Evolutionary conservation across 192 early-diverging fungal species (phyloP).

Genomic region (Gigaspora rosea): DNA sequence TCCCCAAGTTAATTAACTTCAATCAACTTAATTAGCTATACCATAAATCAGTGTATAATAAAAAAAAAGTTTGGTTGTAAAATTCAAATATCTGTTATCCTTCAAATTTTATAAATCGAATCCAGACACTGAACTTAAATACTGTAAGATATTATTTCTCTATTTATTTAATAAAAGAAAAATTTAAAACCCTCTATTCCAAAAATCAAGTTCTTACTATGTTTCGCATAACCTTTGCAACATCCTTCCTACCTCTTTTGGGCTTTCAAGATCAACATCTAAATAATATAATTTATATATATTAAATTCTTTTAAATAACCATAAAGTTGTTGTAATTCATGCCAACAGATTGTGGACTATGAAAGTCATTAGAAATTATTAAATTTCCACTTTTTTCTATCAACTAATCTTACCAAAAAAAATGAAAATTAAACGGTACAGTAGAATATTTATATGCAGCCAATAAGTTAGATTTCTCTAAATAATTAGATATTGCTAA

Average conservation of each 20-base stretch:
- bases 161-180: too few species aligned
- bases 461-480: background rate
- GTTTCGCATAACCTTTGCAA: slow-evolving; percentile 18
- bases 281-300: slow-evolving; percentile 58
- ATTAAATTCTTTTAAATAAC: slow-evolving; percentile 72
- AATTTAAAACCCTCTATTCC: background rate
- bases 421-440: too few species aligned
- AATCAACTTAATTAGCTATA: too few species aligned
- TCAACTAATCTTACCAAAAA: slow-evolving; percentile 42
- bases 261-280: slow-evolving; percentile 4
- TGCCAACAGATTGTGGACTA: slow-evolving; percentile 82
- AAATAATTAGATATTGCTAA: background rate
- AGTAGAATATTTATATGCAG: background rate
- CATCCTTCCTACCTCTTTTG: background rate
- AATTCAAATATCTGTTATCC: too few species aligned
- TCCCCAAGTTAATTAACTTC: too few species aligned
- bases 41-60: too few species aligned
- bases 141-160: too few species aligned
- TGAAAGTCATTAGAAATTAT: slow-evolving; percentile 95
- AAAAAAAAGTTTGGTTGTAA: too few species aligned
- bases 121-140: too few species aligned
- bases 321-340: slow-evolving; percentile 76
- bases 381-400: slow-evolving; percentile 65
- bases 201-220: slow-evolving; percentile 21
- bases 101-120: too few species aligned